These are phyloP conservation scores for Ceratobasidium sp. DNA, from an alignment of 1,284 basidiomycete genomes.

Conservation along the genomic window DNA sequence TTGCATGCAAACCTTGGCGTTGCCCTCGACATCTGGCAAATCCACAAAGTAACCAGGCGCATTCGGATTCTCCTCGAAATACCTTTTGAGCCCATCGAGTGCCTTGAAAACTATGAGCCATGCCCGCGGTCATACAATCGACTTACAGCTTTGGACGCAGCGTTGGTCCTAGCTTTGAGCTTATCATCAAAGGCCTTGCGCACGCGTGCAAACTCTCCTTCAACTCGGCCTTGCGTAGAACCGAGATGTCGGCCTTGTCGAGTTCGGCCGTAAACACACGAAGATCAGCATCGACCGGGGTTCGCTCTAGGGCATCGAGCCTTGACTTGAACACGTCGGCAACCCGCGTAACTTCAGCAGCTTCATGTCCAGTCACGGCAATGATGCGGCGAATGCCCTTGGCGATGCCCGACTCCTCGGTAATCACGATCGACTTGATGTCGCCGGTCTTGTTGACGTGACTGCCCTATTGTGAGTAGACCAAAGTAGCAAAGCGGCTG, in stretches of 20 bases:
- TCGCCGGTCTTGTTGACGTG: conserved; percentile 95
- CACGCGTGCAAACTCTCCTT: conserved; percentile 73
- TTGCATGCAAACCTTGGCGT: conserved; percentile 68
- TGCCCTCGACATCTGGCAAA: conserved; percentile 73
- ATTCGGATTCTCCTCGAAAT: conserved; percentile 79
- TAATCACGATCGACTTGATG: conserved; percentile 94
- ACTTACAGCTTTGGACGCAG: conserved; percentile 78
- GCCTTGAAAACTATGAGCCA: conserved; percentile 56
- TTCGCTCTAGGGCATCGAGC: conserved; percentile 68
- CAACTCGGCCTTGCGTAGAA: conserved; percentile 81
- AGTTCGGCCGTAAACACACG: conserved; percentile 86
- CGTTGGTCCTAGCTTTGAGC: conserved; percentile 80
- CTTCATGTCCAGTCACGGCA: conserved; percentile 94
- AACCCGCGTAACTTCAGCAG: conserved; percentile 75
- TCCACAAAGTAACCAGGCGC: conserved; percentile 71
- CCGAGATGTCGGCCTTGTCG: conserved; percentile 87
- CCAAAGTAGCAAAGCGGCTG: conserved; percentile 30
- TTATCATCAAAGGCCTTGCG: conserved; percentile 88
- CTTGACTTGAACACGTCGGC: conserved; percentile 71
- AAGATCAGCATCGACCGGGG: conserved; percentile 81
- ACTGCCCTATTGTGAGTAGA: conserved; percentile 50
- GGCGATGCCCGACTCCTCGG: conserved; percentile 95
- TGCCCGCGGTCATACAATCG: conserved; percentile 2
- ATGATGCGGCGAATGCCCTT: conserved; percentile 96
- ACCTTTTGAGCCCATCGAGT: conserved; percentile 69